These are phyloP conservation scores for Paramyrothecium sp. DNA, from an alignment of 2,329 filamentous ascomycete genomes.

Conservation along the genomic window DNA sequence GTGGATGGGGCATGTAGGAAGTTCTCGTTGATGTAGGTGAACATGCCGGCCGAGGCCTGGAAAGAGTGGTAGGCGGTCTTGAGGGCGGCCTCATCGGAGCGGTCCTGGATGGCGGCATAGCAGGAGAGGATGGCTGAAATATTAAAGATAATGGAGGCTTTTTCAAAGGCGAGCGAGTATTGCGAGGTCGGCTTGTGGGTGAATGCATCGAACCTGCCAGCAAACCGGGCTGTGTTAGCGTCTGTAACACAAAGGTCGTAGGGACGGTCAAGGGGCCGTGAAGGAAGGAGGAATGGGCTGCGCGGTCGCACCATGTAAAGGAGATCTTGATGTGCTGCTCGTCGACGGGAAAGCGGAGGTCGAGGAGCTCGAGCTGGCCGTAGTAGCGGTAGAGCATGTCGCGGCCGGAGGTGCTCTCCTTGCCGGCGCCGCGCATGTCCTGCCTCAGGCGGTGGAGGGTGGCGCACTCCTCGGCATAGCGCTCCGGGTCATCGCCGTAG, in stretches of 20 bases:
- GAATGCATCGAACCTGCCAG: slow-evolving; percentile 91
- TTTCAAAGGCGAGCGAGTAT: slow-evolving; percentile 95
- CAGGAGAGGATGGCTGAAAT: slow-evolving; percentile 96
- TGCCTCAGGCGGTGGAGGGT: slow-evolving; percentile 93
- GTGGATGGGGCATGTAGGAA: slow-evolving; percentile 95
- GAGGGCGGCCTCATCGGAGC: slow-evolving; percentile 86
- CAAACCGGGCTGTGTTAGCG: too few species aligned
- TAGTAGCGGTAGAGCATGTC: slow-evolving; percentile 97
- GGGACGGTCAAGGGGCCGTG: not conserved
- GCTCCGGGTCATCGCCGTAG: slow-evolving; percentile 95
- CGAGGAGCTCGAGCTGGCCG: slow-evolving; percentile 90
- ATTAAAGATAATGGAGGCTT: slow-evolving; percentile 99
- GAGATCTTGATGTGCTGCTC: slow-evolving; percentile 99
- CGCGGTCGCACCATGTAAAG: slow-evolving; percentile 77
- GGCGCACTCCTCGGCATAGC: slow-evolving; percentile 91
- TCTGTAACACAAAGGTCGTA: too few species aligned
- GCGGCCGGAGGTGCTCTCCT: slow-evolving; percentile 89
- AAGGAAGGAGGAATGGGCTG: not conserved
- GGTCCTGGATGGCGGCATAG: slow-evolving; percentile 89
- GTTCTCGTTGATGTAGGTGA: slow-evolving; percentile 99
- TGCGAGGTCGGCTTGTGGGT: slow-evolving; percentile 97
- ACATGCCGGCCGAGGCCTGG: slow-evolving; percentile 98
- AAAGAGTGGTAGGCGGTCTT: slow-evolving; percentile 98
- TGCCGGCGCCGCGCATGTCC: slow-evolving; percentile 96
- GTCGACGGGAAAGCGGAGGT: slow-evolving; percentile 93